Evolutionary conservation across 225 moss, liverwort and hornwort genomes (phyloP).

Genomic region (Polytrichum formosum): DNA sequence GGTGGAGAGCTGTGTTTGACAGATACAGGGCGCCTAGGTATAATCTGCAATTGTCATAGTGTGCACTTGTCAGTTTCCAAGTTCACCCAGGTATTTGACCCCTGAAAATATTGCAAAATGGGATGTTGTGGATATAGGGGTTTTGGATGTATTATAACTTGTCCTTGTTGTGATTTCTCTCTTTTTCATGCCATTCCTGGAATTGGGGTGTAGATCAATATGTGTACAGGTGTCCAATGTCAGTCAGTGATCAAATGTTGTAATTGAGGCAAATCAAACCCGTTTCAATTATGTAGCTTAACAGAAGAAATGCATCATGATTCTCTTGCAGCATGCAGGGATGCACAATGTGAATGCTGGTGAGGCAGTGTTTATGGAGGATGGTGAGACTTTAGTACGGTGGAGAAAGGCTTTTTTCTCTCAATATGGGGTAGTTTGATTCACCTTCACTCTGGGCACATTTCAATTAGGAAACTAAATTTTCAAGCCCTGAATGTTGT

Average conservation of each 20-base stretch:
- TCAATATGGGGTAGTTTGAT: conserved; percentile 35
- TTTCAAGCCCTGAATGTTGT: too few species aligned
- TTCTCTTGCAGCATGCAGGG: conserved; percentile 45
- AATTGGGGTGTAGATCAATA: not conserved
- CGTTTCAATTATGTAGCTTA: not conserved
- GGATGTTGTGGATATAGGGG: not conserved
- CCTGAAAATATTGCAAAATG: not conserved
- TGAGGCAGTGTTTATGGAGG: conserved; percentile 38
- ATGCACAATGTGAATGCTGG: conserved; percentile 44
- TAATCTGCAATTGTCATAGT: conserved; percentile 53
- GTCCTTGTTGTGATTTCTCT: not conserved
- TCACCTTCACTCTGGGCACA: not conserved
- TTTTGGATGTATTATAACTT: not conserved
- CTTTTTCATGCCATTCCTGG: not conserved
- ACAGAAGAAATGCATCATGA: not conserved
- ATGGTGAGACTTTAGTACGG: conserved; percentile 45
- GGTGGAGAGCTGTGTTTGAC: conserved; percentile 51
- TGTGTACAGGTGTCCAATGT: not conserved
- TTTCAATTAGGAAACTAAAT: too few species aligned
- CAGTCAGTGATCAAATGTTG: not conserved
- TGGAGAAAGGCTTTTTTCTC: conserved; percentile 44
- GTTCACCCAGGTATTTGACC: conserved; percentile 41
- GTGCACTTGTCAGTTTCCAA: conserved; percentile 51
- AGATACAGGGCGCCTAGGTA: conserved; percentile 45
- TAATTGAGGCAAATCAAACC: not conserved